Evolutionary conservation across 352 stramenopile genomes (phyloP).

Genomic region (Phytophthora sansomeana): DNA sequence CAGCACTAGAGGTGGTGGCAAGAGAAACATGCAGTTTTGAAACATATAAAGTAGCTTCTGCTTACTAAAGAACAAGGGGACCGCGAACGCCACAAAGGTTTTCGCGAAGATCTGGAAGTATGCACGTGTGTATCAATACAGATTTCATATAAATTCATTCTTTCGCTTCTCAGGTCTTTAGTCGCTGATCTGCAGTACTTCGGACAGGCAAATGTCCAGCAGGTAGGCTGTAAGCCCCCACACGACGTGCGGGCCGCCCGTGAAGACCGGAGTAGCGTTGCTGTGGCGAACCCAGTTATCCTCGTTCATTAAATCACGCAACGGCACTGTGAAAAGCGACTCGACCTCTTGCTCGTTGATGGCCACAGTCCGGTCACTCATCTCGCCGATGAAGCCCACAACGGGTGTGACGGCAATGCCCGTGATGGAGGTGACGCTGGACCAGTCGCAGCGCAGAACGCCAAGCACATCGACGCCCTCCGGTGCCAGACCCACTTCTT

Average conservation of each 20-base stretch:
- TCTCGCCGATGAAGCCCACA: conserved; percentile 96
- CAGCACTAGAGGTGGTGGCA: conserved; percentile 12
- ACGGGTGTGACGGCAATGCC: conserved; percentile 98
- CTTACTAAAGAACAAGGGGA: conserved; percentile 15
- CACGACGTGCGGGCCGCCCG: conserved; percentile 94
- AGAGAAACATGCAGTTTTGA: conserved; percentile 32
- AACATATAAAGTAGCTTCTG: conserved; percentile 34
- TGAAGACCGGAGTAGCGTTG: conserved; percentile 94
- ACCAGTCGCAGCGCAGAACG: conserved; percentile 96
- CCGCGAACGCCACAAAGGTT: conserved; percentile 5
- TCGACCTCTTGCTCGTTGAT: conserved; percentile 97
- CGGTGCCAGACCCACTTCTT: conserved; percentile 94
- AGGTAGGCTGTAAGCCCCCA: conserved; percentile 98
- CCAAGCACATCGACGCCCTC: conserved; percentile 93
- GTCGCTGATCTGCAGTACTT: conserved; percentile 63
- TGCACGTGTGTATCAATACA: conserved; percentile 27
- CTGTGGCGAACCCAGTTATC: conserved; percentile 82
- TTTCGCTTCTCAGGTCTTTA: conserved; percentile 22
- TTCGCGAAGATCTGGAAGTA: background rate
- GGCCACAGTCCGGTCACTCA: conserved; percentile 90
- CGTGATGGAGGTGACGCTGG: conserved; percentile 94
- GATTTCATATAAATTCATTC: conserved; percentile 29
- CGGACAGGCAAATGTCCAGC: conserved; percentile 87
- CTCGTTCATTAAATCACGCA: conserved; percentile 88
- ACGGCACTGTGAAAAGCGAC: conserved; percentile 95